Evolutionary conservation across 1,284 basidiomycete species (phyloP), one percentile per base, ranked within the genome.

Genomic region (Apiotrichum domesticum): DNA sequence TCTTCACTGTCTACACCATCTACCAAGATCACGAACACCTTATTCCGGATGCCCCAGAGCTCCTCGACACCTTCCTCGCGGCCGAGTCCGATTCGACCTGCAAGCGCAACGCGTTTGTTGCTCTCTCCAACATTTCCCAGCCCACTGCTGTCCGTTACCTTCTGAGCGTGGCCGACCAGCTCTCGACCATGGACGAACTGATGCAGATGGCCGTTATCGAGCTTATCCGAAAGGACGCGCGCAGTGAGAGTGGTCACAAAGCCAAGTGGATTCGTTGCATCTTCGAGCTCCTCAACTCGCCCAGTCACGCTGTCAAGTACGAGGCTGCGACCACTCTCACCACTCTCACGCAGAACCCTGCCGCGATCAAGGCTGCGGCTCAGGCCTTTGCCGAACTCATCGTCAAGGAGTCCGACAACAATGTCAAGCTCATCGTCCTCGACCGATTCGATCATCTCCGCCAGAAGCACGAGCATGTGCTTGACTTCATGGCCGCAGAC

Each of bases 191-290:
- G 80, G 95, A 98, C 71, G 94, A 98, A 78, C 81, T 90, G 62
- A 82, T 98, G 79, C 96, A 98, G 80, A 90, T 98, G 84, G 87
- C 87, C 62, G 85, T 96, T 52, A 95, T 99, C 67, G 95, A 99
- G 77, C 85, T 98, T 45, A 92, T 98, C 54, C 80, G 95, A 65
- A 81, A 88, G 76, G 94, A 98, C 76, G 92, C 90, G 77, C 88
- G 89, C 73, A 83, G 79, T 53, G 92, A 96, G 64, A 86, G 88
- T 9, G 78, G 85, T 11, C 85, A 93, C 72, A 80, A 86, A 63
- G 90, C 91, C 42, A 85, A 88, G 65, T 98, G 95, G 80, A 96
- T 98, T 71, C 85, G 92, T 45, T 85, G 85, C 74, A 93, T 98
- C 72, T 96, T 94, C 57, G 93, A 98, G 73, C 83, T 98, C n/a